Evolutionary conservation across 2,329 filamentous ascomycete species (phyloP).

Genomic region (Aspergillus brunneoviolaceus): DNA sequence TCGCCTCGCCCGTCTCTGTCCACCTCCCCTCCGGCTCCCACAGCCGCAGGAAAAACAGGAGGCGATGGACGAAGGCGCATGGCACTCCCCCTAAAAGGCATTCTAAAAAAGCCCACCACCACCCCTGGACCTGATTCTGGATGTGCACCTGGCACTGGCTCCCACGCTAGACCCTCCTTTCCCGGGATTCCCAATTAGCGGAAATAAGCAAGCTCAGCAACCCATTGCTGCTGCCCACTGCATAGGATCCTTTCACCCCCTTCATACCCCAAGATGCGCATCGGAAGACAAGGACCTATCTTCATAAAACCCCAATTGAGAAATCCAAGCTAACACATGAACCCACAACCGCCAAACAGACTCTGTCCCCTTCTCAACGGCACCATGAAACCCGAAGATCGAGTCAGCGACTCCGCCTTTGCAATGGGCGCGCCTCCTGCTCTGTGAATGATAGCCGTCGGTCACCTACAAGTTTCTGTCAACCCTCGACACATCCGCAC

Average conservation of each 20-base stretch:
- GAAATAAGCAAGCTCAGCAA: not conserved
- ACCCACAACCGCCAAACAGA: slow-evolving; percentile 44
- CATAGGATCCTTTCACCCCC: not conserved
- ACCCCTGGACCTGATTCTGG: not conserved
- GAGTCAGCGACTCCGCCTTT: slow-evolving; percentile 48
- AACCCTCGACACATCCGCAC: not conserved
- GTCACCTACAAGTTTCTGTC: slow-evolving; percentile 7
- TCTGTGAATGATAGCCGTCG: slow-evolving; percentile 12
- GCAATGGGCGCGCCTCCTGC: slow-evolving; percentile 46
- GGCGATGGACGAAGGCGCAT: not conserved
- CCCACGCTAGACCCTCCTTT: not conserved
- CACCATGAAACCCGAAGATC: slow-evolving; percentile 63
- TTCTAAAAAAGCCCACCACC: not conserved
- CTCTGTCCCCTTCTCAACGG: slow-evolving; percentile 84
- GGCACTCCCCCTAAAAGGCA: not conserved
- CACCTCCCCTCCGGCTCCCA: slow-evolving; percentile 6
- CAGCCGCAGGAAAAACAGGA: not conserved
- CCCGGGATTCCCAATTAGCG: not conserved
- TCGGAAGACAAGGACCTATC: not conserved
- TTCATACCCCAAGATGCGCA: not conserved
- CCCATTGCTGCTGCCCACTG: not conserved
- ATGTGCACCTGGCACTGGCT: not conserved
- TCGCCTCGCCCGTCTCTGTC: slow-evolving; percentile 19
- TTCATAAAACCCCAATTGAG: not conserved
- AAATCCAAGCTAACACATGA: slow-evolving; percentile 7